Evolutionary conservation across 768 basidiomycete genomes (phyloP), one percentile per base, ranked within the genome.

Genomic region (Boletellus sp.): DNA sequence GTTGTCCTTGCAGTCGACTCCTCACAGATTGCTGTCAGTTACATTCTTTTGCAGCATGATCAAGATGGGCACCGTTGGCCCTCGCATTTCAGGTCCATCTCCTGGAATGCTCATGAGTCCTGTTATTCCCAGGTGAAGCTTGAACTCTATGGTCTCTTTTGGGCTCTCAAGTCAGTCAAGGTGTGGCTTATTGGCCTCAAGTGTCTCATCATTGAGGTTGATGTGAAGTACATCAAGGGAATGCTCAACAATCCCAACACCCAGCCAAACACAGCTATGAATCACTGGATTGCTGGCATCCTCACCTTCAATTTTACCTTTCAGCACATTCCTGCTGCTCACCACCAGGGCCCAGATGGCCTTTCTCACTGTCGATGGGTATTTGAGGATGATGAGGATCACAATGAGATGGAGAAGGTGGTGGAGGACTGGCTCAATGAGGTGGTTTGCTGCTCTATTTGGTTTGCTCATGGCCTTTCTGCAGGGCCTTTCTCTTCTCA

Each of bases 181-280:
- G 46, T 63, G 0, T 62, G 63, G 23, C 28, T 72, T 12, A 62
- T 72, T 32, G 66, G 70, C 0, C 20, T 68, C 1, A 44, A 62
- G 5, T 67, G 71, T 12, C 54, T 78, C 0, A 49, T 65, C 0
- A 61, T 75, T 15, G 70, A 74, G 48, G 67, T 72, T 2, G 70
- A 76, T 45, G 70, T 72, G 0, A 55, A 60, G 6, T 77, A 72
- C 47, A 68, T 77, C 16, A 65, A 66, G 23, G 72, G 73, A 0
- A 74, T 75, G 74, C 45, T 73, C 0, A 58, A 56, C 4, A 62
- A 70, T 32, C 71, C 68, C 0, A 60, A 69, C 40, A 44, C 63
- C 11, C 60, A 63, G 32, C 72, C 70, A 0, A 71, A 66, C 39
- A 62, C 66, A 0, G 59, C 64, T 0, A 61, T 70, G 3, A 68